Percentiles rank a stretch among this genome's conserved stretches.
Conservation (phyloP, 164 flowering plant species). For the Dillenia suffruticosa region DNA sequence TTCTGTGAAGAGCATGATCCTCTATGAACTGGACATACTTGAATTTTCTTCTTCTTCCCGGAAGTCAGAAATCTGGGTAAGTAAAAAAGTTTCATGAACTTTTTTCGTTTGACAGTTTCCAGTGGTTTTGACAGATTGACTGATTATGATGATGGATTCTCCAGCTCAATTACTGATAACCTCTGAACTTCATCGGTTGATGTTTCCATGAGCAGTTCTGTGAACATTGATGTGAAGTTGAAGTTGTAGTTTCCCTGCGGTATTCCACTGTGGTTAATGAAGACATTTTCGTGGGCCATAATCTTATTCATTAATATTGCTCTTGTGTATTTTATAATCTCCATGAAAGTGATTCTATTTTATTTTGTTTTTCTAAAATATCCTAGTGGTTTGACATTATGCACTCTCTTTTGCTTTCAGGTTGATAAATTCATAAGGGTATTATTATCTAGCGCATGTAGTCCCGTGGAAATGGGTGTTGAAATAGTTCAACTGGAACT, state of each 20-base stretch:
- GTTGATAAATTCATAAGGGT: too few relatives aligned
- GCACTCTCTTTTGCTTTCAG: too few relatives aligned
- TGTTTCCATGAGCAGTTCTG: conserved; percentile 49
- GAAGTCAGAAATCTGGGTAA: conserved; percentile 28
- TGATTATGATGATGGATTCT: conserved; percentile 60
- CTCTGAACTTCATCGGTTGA: conserved; percentile 68
- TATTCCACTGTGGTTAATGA: too few relatives aligned
- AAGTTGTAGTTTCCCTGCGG: background rate
- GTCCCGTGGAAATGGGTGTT: too few relatives aligned
- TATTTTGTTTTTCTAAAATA: too few relatives aligned
- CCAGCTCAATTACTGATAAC: conserved; percentile 61
- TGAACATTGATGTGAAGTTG: conserved; percentile 50
- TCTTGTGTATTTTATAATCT: too few relatives aligned
- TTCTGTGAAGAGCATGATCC: conserved; percentile 67
- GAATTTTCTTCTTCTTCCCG: conserved; percentile 18
- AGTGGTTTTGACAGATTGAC: conserved; percentile 51
- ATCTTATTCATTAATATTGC: too few relatives aligned
- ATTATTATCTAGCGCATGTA: too few relatives aligned
- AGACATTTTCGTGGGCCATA: too few relatives aligned
- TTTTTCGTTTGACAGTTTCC: conserved; percentile 24
- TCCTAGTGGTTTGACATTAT: too few relatives aligned
- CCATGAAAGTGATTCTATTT: too few relatives aligned
- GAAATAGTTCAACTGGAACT: too few relatives aligned
- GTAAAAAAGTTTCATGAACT: conserved; percentile 21
- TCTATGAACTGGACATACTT: conserved; percentile 58